These are phyloP conservation scores for Geosmithia putterillii DNA, from an alignment of 2,329 filamentous ascomycete species.

Conservation along the genomic window DNA sequence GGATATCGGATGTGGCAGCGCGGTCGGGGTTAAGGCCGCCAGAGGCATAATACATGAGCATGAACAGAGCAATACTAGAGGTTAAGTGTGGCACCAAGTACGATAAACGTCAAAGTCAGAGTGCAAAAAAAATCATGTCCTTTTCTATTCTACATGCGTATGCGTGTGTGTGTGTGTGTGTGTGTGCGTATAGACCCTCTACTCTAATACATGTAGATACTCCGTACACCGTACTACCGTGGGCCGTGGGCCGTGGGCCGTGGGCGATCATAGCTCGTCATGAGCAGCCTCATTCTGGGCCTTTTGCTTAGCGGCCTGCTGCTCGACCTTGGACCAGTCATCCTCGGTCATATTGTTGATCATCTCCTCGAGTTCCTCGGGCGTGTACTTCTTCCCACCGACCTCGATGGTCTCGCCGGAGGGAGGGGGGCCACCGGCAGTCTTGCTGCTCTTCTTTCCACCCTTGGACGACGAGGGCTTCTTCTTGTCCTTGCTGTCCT, in stretches of 20 bases:
- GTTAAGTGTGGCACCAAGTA: too few relatives aligned
- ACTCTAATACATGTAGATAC: not conserved
- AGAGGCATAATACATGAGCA: too few relatives aligned
- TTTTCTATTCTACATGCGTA: not conserved
- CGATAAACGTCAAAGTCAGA: too few relatives aligned
- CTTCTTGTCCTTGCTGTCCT: constrained; percentile 27
- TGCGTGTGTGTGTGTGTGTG: not conserved
- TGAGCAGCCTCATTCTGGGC: constrained; percentile 9
- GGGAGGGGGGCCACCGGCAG: constrained; percentile 19
- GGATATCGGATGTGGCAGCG: too few relatives aligned
- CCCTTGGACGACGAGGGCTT: constrained; percentile 16
- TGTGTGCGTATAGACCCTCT: not conserved
- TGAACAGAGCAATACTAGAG: too few relatives aligned
- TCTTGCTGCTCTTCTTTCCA: constrained; percentile 20
- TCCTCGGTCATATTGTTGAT: constrained; percentile 15
- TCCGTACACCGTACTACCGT: too few relatives aligned
- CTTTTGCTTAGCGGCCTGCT: constrained; percentile 13
- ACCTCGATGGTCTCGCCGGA: constrained; percentile 28
- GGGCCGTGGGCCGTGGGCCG: not conserved
- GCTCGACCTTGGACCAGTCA: constrained; percentile 12
- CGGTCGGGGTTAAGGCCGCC: too few relatives aligned
- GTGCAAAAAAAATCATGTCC: too few relatives aligned
- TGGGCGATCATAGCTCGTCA: constrained; percentile 6
- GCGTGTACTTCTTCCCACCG: constrained; percentile 17
- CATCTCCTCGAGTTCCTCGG: constrained; percentile 35